A percentile compares a stretch with the other conserved stretches of the same genome.
These are phyloP conservation scores for Pouteria campechiana DNA, from an alignment of 179 eudicot genomes.

Conservation along the genomic window DNA sequence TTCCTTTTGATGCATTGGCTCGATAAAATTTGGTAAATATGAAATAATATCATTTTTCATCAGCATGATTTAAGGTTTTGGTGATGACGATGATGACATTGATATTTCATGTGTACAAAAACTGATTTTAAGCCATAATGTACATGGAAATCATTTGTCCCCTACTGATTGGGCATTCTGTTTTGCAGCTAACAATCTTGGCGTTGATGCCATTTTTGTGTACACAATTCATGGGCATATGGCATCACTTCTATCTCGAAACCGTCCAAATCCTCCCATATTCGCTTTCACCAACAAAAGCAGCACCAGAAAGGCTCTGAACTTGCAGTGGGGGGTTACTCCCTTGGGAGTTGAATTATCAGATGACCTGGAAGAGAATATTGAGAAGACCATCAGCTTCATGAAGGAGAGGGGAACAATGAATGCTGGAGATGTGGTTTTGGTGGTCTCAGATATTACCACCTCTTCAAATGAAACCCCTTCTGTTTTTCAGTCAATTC, in stretches of 20 bases:
- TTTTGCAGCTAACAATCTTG: conserved; percentile 54
- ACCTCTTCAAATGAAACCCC: conserved; percentile 8
- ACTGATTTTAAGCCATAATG: too few relatives aligned
- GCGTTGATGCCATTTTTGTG: conserved; percentile 70
- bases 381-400: conserved; percentile 33
- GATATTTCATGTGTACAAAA: too few relatives aligned
- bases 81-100: too few relatives aligned
- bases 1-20: not conserved
- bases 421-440: conserved; percentile 45
- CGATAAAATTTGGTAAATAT: too few relatives aligned
- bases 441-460: conserved; percentile 56
- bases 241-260: conserved; percentile 78
- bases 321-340: conserved; percentile 63
- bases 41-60: too few relatives aligned
- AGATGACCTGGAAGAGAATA: conserved; percentile 54
- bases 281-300: conserved; percentile 56
- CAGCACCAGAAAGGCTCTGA: conserved; percentile 42
- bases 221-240: conserved; percentile 70
- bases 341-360: conserved; percentile 47
- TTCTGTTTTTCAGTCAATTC: conserved; percentile 45
- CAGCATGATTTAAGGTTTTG: too few relatives aligned
- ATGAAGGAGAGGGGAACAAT: conserved; percentile 47
- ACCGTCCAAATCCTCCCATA: conserved; percentile 67
- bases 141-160: not conserved
- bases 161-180: not conserved